Evolutionary conservation across 2,329 filamentous ascomycete species (phyloP).

Genomic region (Botrytis byssoidea): DNA sequence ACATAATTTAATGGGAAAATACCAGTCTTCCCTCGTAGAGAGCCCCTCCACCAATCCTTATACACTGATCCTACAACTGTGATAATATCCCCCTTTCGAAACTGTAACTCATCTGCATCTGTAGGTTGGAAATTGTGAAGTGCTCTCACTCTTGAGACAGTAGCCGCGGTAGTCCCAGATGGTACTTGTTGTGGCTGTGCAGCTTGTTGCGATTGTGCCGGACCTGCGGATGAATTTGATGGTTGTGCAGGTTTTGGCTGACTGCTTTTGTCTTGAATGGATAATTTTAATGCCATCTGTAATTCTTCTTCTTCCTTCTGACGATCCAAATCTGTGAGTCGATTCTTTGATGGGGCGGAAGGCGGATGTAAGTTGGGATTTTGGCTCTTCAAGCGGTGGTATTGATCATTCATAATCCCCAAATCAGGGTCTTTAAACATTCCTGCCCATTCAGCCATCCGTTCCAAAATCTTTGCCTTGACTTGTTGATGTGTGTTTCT

Average conservation of each 20-base stretch:
- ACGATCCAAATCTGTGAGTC: slow-evolving; percentile 84
- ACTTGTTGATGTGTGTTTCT: slow-evolving; percentile 95
- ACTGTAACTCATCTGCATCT: slow-evolving; percentile 90
- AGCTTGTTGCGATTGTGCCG: slow-evolving; percentile 42
- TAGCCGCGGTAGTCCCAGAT: slow-evolving; percentile 90
- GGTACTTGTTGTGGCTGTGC: slow-evolving; percentile 56
- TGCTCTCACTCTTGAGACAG: slow-evolving; percentile 89
- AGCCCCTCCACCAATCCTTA: slow-evolving; percentile 99
- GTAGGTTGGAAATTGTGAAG: slow-evolving; percentile 94
- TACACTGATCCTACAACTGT: slow-evolving; percentile 96
- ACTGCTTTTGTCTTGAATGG: slow-evolving; percentile 79
- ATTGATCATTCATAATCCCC: slow-evolving; percentile 96
- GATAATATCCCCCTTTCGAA: slow-evolving; percentile 95
- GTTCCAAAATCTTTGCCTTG: slow-evolving; percentile 93
- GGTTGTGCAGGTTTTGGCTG: slow-evolving; percentile 45
- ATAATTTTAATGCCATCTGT: slow-evolving; percentile 91
- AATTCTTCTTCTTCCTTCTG: slow-evolving; percentile 96
- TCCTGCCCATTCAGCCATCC: slow-evolving; percentile 93
- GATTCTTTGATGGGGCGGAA: slow-evolving; percentile 88
- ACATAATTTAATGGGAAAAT: slow-evolving; percentile 99
- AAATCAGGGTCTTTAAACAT: slow-evolving; percentile 93
- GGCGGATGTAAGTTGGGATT: slow-evolving; percentile 90
- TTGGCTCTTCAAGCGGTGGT: slow-evolving; percentile 75
- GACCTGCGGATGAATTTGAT: slow-evolving; percentile 42
- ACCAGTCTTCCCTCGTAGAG: slow-evolving; percentile 87